Evolutionary conservation across 257 asterid species (phyloP).

Genomic region (Solanum pinnatisectum): DNA sequence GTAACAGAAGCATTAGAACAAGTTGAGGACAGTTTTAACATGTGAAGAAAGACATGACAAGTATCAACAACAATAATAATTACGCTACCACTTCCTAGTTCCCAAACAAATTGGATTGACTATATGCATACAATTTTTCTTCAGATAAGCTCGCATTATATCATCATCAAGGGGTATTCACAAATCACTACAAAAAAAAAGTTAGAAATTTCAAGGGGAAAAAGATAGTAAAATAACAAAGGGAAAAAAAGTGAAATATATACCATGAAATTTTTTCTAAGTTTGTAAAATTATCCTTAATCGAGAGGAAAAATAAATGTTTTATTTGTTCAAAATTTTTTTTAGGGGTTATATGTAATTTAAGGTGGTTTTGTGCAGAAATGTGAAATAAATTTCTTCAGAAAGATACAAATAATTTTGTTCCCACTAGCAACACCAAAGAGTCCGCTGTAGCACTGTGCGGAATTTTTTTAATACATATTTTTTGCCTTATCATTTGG

Average conservation of each 20-base stretch:
- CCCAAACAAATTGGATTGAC: neutral
- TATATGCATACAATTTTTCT: neutral
- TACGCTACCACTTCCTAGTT: no score
- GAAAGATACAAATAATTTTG: neutral
- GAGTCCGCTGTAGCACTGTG: neutral
- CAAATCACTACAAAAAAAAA: neutral
- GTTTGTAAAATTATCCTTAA: neutral
- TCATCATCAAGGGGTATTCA: neutral
- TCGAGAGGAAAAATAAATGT: neutral
- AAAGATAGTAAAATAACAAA: neutral
- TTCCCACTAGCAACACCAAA: neutral
- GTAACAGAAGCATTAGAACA: conserved; percentile 17
- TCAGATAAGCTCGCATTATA: neutral
- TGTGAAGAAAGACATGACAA: conserved; percentile 39
- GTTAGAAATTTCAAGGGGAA: neutral
- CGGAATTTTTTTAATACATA: neutral
- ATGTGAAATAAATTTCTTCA: neutral
- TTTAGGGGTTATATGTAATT: neutral
- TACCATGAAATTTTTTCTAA: neutral
- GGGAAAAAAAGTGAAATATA: neutral
- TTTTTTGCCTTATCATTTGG: no score
- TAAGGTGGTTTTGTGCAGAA: neutral
- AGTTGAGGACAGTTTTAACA: conserved; percentile 18
- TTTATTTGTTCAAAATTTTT: neutral
- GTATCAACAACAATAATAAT: no score